phyloP scores from a whole-genome alignment of 179 eudicot genomes.

The Beta corolliflora region DNA sequence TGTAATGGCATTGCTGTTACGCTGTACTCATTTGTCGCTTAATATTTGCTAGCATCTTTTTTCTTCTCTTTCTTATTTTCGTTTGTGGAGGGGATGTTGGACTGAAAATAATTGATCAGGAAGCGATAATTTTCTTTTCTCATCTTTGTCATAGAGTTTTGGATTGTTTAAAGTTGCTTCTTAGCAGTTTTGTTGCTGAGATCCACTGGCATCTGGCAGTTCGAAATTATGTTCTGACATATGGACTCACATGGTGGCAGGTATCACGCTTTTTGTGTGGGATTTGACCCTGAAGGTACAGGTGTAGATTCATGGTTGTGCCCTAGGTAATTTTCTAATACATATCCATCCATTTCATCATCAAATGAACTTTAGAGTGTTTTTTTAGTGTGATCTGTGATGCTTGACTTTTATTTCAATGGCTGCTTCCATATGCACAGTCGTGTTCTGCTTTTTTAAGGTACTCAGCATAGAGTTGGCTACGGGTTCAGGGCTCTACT shows the following conservation, averaged over 20 bases:
- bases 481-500: too few relatives aligned
- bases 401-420: not conserved
- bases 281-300: constrained; percentile 82
- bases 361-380: not conserved
- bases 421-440: not conserved
- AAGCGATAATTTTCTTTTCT: constrained; percentile 8
- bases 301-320: constrained; percentile 87
- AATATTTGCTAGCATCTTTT: not conserved
- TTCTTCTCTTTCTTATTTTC: not conserved
- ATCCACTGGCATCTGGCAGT: not conserved
- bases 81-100: not conserved
- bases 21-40: not conserved
- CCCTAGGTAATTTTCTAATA: constrained; percentile 64
- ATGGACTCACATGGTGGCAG: constrained; percentile 47
- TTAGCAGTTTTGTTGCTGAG: constrained; percentile 3
- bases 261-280: constrained; percentile 98
- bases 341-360: not conserved
- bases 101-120: not conserved
- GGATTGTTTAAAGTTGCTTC: not conserved
- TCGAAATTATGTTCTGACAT: constrained; percentile 19
- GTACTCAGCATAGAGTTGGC: too few relatives aligned
- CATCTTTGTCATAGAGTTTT: not conserved
- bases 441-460: not conserved
- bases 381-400: not conserved
- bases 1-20: not conserved